Base-by-base conservation (phyloP, 2,329 filamentous ascomycete genomes). In the Fusarium agapanthi region DNA sequence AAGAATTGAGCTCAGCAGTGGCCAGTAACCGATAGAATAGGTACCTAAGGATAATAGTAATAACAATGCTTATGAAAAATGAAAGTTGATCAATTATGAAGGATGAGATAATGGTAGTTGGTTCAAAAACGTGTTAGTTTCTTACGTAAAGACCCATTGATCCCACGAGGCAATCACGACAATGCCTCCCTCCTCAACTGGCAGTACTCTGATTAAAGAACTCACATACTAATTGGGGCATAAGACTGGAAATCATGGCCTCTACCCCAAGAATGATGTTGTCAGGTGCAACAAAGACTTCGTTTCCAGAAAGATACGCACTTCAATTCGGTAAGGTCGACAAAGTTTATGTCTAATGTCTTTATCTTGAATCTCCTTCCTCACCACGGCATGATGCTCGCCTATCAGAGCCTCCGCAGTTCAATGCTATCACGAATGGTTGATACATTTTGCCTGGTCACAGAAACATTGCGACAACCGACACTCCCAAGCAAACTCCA, bases 261-360 rank as follows among this genome's bases (percentile, higher is more conserved):
- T 34, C 32, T 48, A 18, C 12, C 30, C 26, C 37, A 40, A 30
- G 9, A 32, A 44, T 24, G 48, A 28, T 16, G 7, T 32, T 44
- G 40, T 40, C 30, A 48, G 45, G 28, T 20, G 35, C 11, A 24
- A 62, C 24, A 48, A 28, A 45, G 34, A n/a, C 58, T 57, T 41
- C 35, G 34, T 47, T 65, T 65, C 61, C 64, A 72, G 62, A 74
- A 70, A 48, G 58, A 64, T 48, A 54, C 66, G 57, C 65, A 74
- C 68, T 69, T 70, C 65, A 66, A 65, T 66, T 77, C 72, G 55
- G 55, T 66, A 64, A 62, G 54, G 41, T 73, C 47, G 62, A 65
- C 60, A 60, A 62, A 67, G 66, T 68, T 75, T 71, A 62, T 69
- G 69, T 77, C 71, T 77, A 77, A 68, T 65, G 60, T 73, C 64